Evolutionary conservation across 83 land plant genomes (phyloP), one percentile per base, ranked within the genome.

Genomic region (Picea mariana): DNA sequence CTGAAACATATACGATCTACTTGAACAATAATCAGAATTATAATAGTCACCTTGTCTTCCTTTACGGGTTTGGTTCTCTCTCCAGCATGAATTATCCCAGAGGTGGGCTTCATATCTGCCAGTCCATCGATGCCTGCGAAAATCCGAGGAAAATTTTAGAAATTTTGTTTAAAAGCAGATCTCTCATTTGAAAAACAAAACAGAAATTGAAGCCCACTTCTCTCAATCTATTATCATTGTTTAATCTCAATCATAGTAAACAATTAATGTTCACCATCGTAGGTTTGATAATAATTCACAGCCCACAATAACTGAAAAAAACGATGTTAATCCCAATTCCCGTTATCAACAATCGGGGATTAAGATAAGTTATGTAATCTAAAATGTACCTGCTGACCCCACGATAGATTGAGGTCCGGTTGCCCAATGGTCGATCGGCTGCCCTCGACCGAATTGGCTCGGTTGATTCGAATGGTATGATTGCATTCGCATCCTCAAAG

Each of bases 351-450:
- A 42, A 42, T 42, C 44, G 6, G 44, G 6, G 44, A 42, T 42
- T 42, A 42, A 42, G 5, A 42, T 42, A 4, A 6, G 5, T 44
- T 31, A 0, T 31, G 31, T 31, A 31, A 31, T 31, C 31, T 31
- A 31, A 31, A 31, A 31, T 31, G 6, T 21, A 81, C 83, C 83
- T 81, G 20, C 82, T 81, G 4, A 81, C 83, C 27, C 83, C 83
- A 20, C 83, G 83, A 59, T 81, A 81, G 82, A 81, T 76, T 16
- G 83, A 81, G 21, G 83, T 81, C 44, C 83, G 27, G 16, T 81
- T 82, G 55, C 82, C 82, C 27, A 81, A 77, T 1, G 81, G 0
- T 6, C 0, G 47, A 6, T 44, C 47, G 7, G 7, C 47, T 44
- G 47, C 47, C 47, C 47, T 44, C 47, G 47, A 6, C 47, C 47